Evolutionary conservation across 371 early-diverging fungal species (phyloP), one percentile per base, ranked within the genome.

Genomic region (Smittium culicis): DNA sequence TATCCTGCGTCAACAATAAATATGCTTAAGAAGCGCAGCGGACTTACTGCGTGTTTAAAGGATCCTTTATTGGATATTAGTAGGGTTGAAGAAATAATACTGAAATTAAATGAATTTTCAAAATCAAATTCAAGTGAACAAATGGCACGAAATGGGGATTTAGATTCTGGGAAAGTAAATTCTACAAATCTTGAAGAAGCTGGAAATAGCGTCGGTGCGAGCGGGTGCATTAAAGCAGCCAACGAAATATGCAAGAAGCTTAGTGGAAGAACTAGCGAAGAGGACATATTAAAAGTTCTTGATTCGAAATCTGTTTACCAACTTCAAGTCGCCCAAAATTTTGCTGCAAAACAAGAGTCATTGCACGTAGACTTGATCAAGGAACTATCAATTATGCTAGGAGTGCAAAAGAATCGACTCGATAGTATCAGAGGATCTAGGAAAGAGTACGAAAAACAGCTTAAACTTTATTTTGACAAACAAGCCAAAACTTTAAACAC

Each of bases 301-400:
- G n/a, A 30, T 63, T n/a, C n/a, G 11, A 32, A 33, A 33, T 59
- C 27, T 59, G n/a, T 59, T n/a, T 45, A 45, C 20, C 45, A 45
- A 45, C 20, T 45, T 11, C 45, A 45, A 45, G 45, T 45, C 20
- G 62, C 62, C 2, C 35, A 34, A 29, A 64, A 45, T 24, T 1
- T 34, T 11, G 54, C 54, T 35, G 16, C 34, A 20, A 64, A 35
- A 1, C 35, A 64, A 28, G 65, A 64, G 17, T 8, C 2, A 11
- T n/a, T 64, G n/a, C 2, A 45, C 16, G 3, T 45, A 3, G 65
- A 64, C 5, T 25, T 64, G 29, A 27, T 64, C 3, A 64, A 28
- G 54, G 65, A 64, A 3, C 35, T 64, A 30, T 64, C 65, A 2
- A 27, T 64, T 11, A n/a, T 64, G 25, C 20, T 64, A 25, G 65